phyloP scores from a whole-genome alignment of 140 eudicot genomes.

The Flaveria floridana region DNA sequence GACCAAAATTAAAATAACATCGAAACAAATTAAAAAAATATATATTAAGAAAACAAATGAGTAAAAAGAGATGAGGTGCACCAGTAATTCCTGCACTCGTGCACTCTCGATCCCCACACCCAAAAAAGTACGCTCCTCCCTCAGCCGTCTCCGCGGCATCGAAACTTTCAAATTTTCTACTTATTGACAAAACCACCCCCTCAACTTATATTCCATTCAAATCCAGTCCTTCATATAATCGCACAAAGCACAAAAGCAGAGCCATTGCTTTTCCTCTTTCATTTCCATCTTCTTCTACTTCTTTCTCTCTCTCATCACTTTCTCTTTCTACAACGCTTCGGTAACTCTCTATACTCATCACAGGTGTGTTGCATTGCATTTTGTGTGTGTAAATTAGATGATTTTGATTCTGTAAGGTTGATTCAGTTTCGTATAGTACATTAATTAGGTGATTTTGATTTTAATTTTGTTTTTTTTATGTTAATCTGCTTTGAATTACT shows the following conservation, averaged over 20 bases:
- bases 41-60: neutral
- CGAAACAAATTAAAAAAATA: too few species aligned
- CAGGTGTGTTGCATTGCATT: neutral
- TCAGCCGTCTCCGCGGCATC: conserved; percentile 59
- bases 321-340: conserved; percentile 37
- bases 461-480: neutral
- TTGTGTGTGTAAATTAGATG: too few species aligned
- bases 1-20: too few species aligned
- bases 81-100: conserved; percentile 28
- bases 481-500: neutral
- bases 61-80: conserved; percentile 16
- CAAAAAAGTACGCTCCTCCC: conserved; percentile 38
- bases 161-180: conserved; percentile 39
- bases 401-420: conserved; percentile 13
- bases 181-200: conserved; percentile 41
- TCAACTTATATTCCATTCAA: neutral
- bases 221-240: conserved; percentile 13
- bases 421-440: conserved; percentile 7
- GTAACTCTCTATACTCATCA: conserved; percentile 27
- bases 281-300: conserved; percentile 21
- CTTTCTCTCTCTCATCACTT: conserved; percentile 29
- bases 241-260: conserved; percentile 24
- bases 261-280: conserved; percentile 28
- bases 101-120: conserved; percentile 34
- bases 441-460: conserved; percentile 10